Evolutionary conservation across 306 rosid species (phyloP), one percentile per base, ranked within the genome.

Genomic region (Lablab purpureus): DNA sequence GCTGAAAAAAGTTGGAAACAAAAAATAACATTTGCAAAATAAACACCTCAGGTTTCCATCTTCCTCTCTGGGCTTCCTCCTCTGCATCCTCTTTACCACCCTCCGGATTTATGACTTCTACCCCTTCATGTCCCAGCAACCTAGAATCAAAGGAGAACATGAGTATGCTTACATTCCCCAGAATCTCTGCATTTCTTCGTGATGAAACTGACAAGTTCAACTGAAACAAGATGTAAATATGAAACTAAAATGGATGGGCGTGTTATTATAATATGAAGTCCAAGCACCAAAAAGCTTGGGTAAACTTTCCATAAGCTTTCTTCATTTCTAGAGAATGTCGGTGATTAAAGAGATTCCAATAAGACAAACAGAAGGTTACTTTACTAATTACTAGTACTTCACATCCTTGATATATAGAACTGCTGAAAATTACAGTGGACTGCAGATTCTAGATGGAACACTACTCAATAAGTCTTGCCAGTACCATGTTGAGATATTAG

Each of bases 21-120:
- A 19, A 32, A 23, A 78, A 77, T 36, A 36, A 47, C 34, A 50
- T 62, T 62, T 36, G 70, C 22, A 49, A 68, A 68, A 54, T 14
- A 51, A 58, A 21, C 58, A 94, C 98, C 97, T 94, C 97, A 41
- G 88, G 86, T 65, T 85, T 92, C 98, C 98, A 94, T 90, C 98
- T 92, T 88, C 98, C 98, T 85, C 86, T 90, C 21, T 85, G 88
- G 81, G 93, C 91, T 88, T 94, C 98, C 83, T 89, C 97, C 68
- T 87, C 97, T 52, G 91, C 97, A 60, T 94, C 98, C 67, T 92
- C 98, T 85, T 90, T 86, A 41, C 98, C 97, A 73, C 98, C 97
- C 28, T 94, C 98, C 4, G 97, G 98, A 87, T 94, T 92, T 78
- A 94, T 91, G 36, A 94, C 97, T 87, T 94, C 97, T 14, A 92